Evolutionary conservation across 495 filamentous ascomycete genomes (phyloP), one percentile per base, ranked within the genome.

Genomic region (Tuber aestivum): DNA sequence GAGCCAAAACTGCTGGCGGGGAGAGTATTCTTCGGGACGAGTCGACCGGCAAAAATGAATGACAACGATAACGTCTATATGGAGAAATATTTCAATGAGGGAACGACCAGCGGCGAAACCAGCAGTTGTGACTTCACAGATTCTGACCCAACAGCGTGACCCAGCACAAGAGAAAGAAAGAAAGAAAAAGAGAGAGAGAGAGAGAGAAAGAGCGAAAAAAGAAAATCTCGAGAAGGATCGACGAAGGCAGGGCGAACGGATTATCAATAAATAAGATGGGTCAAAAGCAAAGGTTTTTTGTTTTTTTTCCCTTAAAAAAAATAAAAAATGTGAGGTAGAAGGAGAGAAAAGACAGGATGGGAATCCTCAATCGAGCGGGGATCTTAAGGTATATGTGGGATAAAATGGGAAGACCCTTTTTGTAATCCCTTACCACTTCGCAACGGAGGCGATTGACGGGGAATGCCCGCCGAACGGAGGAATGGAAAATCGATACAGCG

Each of bases 21-120:
- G 50, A 21, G 56, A 65, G 76, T 76, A 72, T 79, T 75, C 75
- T 79, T 79, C 76, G 76, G 78, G 78, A n/a, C 78, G 48, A 79
- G 78, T 75, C 74, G 78, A 79, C 78, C 78, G 78, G 78, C 78
- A 79, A 79, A 79, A 79, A 79, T 79, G 78, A 79, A 68, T 79
- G 76, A 79, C 77, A 79, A 72, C 78, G 73, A 71, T 79, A 79
- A 79, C n/a, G 76, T 75, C 78, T 79, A 79, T 79, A 79, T 61
- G 72, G 76, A 79, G 76, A 79, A 76, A 77, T 77, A 71, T 77
- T 77, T 79, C 69, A 77, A 79, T 71, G 78, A 79, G 76, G 76
- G 78, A 79, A 79, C 78, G 72, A 73, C 78, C 78, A 79, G 76
- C 72, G 76, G 71, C 48, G 76, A 79, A 75, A 76, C 78, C 78